Evolutionary conservation across 2,329 filamentous ascomycete species (phyloP).

Genomic region (Acrocalymma vagum): DNA sequence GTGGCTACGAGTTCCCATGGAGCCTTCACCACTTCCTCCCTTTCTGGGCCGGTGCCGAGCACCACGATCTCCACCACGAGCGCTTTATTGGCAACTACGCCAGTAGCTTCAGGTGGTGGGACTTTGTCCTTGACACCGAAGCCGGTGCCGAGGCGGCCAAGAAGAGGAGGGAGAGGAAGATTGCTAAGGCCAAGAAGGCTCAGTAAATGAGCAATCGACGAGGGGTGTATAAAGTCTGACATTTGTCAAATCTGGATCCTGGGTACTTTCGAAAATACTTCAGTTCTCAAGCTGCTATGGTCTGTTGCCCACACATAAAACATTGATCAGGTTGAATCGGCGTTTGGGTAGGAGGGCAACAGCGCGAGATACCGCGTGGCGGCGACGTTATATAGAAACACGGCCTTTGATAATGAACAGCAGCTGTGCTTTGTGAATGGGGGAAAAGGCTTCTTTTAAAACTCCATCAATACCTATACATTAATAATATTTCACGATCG

Average conservation of each 20-base stretch:
- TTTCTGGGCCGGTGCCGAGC: conserved; percentile 96
- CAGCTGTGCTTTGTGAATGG: conserved; percentile 29
- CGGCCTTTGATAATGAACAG: conserved; percentile 35
- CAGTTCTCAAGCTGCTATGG: conserved; percentile 1
- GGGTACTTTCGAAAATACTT: conserved; percentile 21
- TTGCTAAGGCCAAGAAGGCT: conserved; percentile 72
- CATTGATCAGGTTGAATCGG: conserved; percentile 20
- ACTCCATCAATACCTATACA: conserved; percentile 30
- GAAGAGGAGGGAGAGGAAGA: conserved; percentile 80
- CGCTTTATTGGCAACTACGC: conserved; percentile 98
- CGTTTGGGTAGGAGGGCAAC: conserved; percentile 32
- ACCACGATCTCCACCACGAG: conserved; percentile 98
- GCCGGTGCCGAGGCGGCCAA: conserved; percentile 86
- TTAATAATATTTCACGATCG: conserved; percentile 41
- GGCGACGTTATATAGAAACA: conserved; percentile 22
- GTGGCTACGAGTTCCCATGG: conserved; percentile 98
- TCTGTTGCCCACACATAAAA: neutral
- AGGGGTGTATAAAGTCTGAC: conserved; percentile 8
- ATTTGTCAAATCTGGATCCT: neutral
- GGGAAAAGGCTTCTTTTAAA: conserved; percentile 24
- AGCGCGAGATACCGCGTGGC: conserved; percentile 22
- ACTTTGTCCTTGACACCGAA: conserved; percentile 92
- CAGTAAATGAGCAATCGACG: conserved; percentile 28
- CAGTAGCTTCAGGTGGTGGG: conserved; percentile 99
- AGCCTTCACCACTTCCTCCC: conserved; percentile 93